phyloP scores from a whole-genome alignment of 148 eudicot species.

The Chenopodium berlandieri region DNA sequence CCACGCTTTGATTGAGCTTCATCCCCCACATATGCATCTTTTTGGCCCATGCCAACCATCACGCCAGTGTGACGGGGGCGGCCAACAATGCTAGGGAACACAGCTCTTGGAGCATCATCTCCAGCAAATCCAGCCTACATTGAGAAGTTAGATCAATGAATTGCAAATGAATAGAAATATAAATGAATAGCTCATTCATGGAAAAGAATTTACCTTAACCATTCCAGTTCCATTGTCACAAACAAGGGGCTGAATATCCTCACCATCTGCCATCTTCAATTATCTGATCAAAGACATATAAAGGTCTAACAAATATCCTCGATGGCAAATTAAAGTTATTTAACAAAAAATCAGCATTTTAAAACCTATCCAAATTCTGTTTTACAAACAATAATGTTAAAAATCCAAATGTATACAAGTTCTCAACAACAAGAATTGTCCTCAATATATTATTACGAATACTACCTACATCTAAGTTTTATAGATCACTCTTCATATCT shows the following conservation, averaged over 20 bases:
- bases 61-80: slow-evolving; percentile 84
- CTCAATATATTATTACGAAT: neutral
- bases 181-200: neutral
- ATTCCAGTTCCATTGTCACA: slow-evolving; percentile 55
- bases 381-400: neutral
- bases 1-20: slow-evolving; percentile 84
- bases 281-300: slow-evolving; percentile 1
- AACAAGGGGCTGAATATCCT: slow-evolving; percentile 49
- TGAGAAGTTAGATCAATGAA: slow-evolving; percentile 11
- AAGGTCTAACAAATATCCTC: neutral
- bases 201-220: slow-evolving; percentile 34
- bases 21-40: slow-evolving; percentile 81
- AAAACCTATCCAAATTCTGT: neutral
- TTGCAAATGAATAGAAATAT: neutral
- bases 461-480: neutral
- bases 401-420: neutral
- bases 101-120: slow-evolving; percentile 86
- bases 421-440: neutral
- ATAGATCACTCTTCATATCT: neutral
- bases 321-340: neutral
- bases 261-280: slow-evolving; percentile 43
- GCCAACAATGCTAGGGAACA: slow-evolving; percentile 78
- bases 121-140: slow-evolving; percentile 80
- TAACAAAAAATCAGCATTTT: neutral
- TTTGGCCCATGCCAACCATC: slow-evolving; percentile 88